Evolutionary conservation across 1,284 basidiomycete species (phyloP).

Genomic region (Ustilago lituana): DNA sequence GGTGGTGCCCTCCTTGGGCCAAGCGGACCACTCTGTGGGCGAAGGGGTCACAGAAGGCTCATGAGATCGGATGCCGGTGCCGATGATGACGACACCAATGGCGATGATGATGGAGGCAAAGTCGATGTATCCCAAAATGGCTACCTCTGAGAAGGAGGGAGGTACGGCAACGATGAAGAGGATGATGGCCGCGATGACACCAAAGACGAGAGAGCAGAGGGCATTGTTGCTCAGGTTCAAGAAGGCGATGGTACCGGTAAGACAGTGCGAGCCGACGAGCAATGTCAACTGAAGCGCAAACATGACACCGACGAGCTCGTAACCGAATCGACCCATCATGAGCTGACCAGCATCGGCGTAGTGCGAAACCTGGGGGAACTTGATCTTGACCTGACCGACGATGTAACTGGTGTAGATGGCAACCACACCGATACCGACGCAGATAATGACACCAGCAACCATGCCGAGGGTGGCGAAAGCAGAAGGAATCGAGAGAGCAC

Average conservation of each 20-base stretch:
- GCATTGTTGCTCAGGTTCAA: constrained; percentile 48
- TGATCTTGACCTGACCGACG: constrained; percentile 55
- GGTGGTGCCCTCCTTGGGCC: constrained; percentile 47
- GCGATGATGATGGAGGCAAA: constrained; percentile 58
- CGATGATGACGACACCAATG: constrained; percentile 57
- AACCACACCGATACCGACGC: constrained; percentile 52
- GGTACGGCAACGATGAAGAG: constrained; percentile 59
- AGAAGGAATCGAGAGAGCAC: constrained; percentile 49
- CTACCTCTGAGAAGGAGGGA: constrained; percentile 56
- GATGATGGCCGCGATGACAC: constrained; percentile 56
- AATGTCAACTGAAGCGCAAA: constrained; percentile 53
- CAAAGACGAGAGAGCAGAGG: constrained; percentile 56
- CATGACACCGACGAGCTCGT: constrained; percentile 52
- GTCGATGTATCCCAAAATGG: constrained; percentile 61
- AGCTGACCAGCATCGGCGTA: constrained; percentile 54
- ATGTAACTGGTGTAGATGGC: constrained; percentile 56
- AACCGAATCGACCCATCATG: constrained; percentile 53
- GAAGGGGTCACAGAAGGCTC: constrained; percentile 23
- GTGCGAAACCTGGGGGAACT: constrained; percentile 50
- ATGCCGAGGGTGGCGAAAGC: constrained; percentile 60
- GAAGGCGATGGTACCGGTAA: constrained; percentile 60
- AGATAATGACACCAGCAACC: constrained; percentile 52
- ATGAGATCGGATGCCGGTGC: constrained; percentile 44
- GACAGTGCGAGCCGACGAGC: constrained; percentile 55
- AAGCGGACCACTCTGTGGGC: constrained; percentile 49